phyloP scores from a whole-genome alignment of 2,329 filamentous ascomycete species.

The Teratosphaeria gauchensis region DNA sequence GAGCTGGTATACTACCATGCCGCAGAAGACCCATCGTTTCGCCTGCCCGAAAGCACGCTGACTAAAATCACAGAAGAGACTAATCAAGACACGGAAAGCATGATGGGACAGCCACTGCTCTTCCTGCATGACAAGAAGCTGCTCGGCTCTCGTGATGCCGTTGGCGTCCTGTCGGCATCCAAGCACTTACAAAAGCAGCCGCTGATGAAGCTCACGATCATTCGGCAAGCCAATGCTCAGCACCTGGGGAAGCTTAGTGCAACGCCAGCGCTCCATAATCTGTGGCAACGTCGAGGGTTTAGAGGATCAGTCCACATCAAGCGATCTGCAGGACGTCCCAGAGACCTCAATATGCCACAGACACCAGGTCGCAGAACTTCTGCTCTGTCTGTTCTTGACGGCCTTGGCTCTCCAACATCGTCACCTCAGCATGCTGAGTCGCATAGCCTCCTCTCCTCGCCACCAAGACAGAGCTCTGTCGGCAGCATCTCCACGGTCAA shows the following conservation, averaged over 20 bases:
- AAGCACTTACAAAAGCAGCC: not conserved
- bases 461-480: not conserved
- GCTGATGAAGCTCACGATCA: not conserved
- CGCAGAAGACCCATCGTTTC: not conserved
- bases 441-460: not conserved
- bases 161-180: not conserved
- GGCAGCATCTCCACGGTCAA: not conserved
- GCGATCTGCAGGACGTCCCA: too few relatives aligned
- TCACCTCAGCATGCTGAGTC: not conserved
- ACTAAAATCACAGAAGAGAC: not conserved
- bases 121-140: not conserved
- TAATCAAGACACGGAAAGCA: not conserved
- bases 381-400: not conserved
- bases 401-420: not conserved
- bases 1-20: not conserved
- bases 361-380: not conserved
- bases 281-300: not conserved
- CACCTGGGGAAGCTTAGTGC: not conserved
- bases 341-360: not conserved
- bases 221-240: not conserved
- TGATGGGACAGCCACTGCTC: not conserved
- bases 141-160: not conserved
- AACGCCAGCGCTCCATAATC: not conserved
- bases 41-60: not conserved
- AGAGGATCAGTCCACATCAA: not conserved